Conservation (phyloP, 345 rosid genomes). For the Anacardium occidentale region DNA sequence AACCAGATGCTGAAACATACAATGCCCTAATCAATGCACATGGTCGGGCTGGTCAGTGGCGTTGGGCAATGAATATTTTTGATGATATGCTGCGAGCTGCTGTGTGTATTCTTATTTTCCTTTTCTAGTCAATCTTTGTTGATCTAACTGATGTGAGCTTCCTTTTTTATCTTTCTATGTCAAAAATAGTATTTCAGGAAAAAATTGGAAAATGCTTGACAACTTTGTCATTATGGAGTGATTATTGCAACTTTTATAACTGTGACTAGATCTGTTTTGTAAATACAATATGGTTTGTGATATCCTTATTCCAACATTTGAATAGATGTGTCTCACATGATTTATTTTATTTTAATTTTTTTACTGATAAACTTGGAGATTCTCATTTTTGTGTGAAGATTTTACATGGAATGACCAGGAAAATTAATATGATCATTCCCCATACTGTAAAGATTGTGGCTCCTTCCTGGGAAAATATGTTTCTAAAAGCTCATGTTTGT, state of each 20-base stretch:
- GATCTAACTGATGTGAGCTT: slow-evolving; percentile 38
- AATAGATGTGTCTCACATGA: neutral
- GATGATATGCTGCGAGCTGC: slow-evolving; percentile 82
- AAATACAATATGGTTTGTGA: neutral
- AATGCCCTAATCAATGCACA: slow-evolving; percentile 89
- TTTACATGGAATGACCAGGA: slow-evolving; percentile 1
- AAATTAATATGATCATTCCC: neutral
- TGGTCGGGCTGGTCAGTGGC: slow-evolving; percentile 90
- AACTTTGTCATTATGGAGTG: neutral
- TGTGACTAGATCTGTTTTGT: neutral
- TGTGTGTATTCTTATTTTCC: slow-evolving; percentile 60
- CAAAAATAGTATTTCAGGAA: neutral
- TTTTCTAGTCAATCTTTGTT: slow-evolving; percentile 31
- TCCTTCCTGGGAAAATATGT: neutral
- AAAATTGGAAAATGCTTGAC: slow-evolving; percentile 1
- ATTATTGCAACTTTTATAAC: neutral
- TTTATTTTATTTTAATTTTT: too few relatives aligned
- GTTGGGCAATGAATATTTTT: slow-evolving; percentile 93
- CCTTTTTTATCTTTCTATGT: slow-evolving; percentile 26
- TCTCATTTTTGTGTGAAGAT: neutral
- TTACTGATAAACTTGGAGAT: neutral
- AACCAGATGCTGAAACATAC: slow-evolving; percentile 85
- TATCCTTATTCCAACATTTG: neutral
- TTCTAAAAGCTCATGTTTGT: neutral
- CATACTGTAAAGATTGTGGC: neutral